A percentile compares a stretch with the other conserved stretches of the same genome.
Evolutionary conservation across 257 asterid species (phyloP).

Genomic region (Orobanche coerulescens): DNA sequence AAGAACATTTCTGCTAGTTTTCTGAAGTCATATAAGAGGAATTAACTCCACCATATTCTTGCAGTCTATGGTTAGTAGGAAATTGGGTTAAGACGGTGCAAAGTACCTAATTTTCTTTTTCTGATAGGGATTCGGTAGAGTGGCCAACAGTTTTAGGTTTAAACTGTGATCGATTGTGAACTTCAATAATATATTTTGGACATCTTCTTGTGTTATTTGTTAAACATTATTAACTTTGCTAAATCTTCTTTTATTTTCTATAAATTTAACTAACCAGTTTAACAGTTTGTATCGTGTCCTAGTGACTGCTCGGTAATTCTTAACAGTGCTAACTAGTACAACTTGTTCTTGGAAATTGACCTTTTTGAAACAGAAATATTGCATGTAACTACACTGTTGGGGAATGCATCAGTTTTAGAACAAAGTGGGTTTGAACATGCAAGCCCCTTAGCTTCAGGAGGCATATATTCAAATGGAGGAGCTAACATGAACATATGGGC

Average conservation of each 20-base stretch:
- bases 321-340: slow-evolving; percentile 92
- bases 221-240: too few species aligned
- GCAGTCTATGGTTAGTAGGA: slow-evolving; percentile 6
- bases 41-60: slow-evolving; percentile 2
- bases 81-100: neutral
- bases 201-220: slow-evolving; percentile 44
- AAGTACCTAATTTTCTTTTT: too few species aligned
- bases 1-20: neutral
- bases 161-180: slow-evolving; percentile 21
- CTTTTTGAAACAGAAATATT: slow-evolving; percentile 98
- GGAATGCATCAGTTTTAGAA: too few species aligned
- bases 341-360: slow-evolving; percentile 97
- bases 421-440: too few species aligned
- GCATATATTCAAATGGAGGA: too few species aligned
- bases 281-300: slow-evolving; percentile 75
- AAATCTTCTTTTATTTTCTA: too few species aligned
- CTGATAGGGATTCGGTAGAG: too few species aligned
- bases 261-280: too few species aligned
- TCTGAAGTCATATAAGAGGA: slow-evolving; percentile 15
- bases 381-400: slow-evolving; percentile 30
- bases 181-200: slow-evolving; percentile 18
- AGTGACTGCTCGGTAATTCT: slow-evolving; percentile 71
- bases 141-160: slow-evolving; percentile 12
- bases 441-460: too few species aligned
- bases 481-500: too few species aligned